These are phyloP conservation scores for Colletotrichum siamense DNA, from an alignment of 2,329 filamentous ascomycete genomes.

Conservation along the genomic window DNA sequence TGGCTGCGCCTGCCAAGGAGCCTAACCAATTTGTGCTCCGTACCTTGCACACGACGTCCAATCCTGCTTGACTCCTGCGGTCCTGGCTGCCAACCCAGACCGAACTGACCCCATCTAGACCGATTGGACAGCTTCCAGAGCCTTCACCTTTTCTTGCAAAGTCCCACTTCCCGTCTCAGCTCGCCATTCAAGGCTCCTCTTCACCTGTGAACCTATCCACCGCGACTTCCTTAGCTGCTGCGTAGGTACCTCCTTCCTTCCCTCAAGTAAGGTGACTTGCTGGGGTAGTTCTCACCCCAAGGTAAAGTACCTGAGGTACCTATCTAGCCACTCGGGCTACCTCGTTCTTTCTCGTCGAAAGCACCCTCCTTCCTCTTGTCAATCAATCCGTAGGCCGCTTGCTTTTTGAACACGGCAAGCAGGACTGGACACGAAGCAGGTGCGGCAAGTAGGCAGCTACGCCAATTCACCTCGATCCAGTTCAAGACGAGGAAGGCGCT, in stretches of 20 bases:
- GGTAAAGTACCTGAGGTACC: neutral
- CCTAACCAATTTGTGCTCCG: conserved; percentile 3
- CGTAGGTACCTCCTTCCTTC: neutral
- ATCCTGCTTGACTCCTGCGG: neutral
- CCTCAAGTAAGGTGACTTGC: neutral
- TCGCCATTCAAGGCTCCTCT: neutral
- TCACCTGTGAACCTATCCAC: neutral
- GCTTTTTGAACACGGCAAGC: neutral
- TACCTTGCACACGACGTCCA: conserved; percentile 7
- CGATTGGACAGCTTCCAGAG: neutral
- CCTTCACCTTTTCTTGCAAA: neutral
- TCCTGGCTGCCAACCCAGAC: neutral
- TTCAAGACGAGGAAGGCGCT: neutral
- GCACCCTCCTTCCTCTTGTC: neutral
- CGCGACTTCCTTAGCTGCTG: neutral
- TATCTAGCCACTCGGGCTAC: neutral
- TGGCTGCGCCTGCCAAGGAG: neutral
- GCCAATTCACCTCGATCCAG: neutral
- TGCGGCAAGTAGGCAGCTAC: neutral
- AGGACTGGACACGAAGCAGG: neutral
- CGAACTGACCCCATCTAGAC: neutral
- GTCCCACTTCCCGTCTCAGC: conserved; percentile 17
- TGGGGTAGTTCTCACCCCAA: neutral
- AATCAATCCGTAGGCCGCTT: neutral
- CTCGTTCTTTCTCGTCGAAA: neutral